These are phyloP conservation scores for Tagetes erecta DNA, from an alignment of 129 eudicot genomes.

Conservation along the genomic window DNA sequence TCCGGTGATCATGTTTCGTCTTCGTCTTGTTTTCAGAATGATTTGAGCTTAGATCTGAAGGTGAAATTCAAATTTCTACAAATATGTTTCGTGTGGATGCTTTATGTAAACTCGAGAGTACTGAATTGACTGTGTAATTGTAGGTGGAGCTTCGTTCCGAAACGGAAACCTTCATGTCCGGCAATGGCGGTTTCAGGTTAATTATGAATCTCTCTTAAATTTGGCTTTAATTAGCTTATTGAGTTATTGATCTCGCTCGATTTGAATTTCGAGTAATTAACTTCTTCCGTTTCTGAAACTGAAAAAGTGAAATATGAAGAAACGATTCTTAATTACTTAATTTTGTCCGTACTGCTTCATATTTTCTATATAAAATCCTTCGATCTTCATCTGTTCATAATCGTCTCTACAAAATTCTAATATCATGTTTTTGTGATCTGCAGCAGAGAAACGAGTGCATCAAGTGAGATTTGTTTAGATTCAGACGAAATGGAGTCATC, in stretches of 20 bases:
- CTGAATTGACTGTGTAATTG: slow-evolving; percentile 31
- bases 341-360: no score
- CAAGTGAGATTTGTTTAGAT: slow-evolving; percentile 52
- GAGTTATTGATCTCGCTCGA: slow-evolving; percentile 16
- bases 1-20: slow-evolving; percentile 28
- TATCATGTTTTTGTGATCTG: slow-evolving; percentile 8
- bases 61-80: slow-evolving; percentile 14
- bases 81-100: background rate
- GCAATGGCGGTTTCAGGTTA: slow-evolving; percentile 61
- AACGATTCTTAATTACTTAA: slow-evolving; percentile 5
- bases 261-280: slow-evolving; percentile 14
- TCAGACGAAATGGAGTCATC: slow-evolving; percentile 49
- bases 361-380: slow-evolving; percentile 14
- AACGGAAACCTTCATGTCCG: slow-evolving; percentile 46
- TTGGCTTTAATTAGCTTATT: background rate
- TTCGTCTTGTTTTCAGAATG: slow-evolving; percentile 25
- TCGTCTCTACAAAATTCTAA: background rate
- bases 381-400: background rate
- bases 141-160: slow-evolving; percentile 43
- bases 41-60: slow-evolving; percentile 39
- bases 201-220: background rate
- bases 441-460: slow-evolving; percentile 52
- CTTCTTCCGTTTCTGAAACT: slow-evolving; percentile 28
- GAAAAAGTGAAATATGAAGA: slow-evolving; percentile 24
- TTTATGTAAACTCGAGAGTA: slow-evolving; percentile 5